Evolutionary conservation across 2,329 filamentous ascomycete species (phyloP), one percentile per base, ranked within the genome.

Genomic region (Harringtonia aguacate): DNA sequence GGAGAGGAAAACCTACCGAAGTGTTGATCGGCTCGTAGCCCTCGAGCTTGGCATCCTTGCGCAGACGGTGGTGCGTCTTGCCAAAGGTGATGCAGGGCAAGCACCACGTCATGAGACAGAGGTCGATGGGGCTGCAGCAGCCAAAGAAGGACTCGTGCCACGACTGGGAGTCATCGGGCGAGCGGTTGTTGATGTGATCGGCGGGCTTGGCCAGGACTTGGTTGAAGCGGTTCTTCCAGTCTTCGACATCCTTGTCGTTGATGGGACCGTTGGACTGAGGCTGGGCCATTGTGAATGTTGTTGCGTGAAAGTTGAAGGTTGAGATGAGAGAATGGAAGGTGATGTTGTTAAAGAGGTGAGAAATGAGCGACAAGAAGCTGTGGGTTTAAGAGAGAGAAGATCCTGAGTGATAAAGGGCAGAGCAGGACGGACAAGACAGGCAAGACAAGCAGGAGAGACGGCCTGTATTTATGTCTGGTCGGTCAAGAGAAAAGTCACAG

Each of bases 61-160:
- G 58, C 12, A 70, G 53, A 18, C 68, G 64, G 49, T 72, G 68
- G 44, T 69, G 59, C 24, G 66, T 69, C 62, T 67, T 68, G 55
- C 67, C 67, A 39, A 70, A 72, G 29, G 66, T 69, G 28, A 71
- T 57, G 48, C 68, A 72, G 2, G 69, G 68, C 22, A 68, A 48
- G 48, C 62, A 71, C 50, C 60, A 72, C 15, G 64, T 62, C 42
- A 69, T 57, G n/a, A 68, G 49, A 53, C 68, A 71, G 2, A 61
- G 59, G 41, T 65, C 61, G 42, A 69, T 58, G 21, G 68, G 68
- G 47, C 49, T 59, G 56, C 64, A 66, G 61, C 67, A 72, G 46
- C 60, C 61, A 37, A 68, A 70, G 53, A 71, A 63, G 41, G 58
- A 50, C 36, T 56, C 55, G 48, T 51, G 51, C 67, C 67, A 72